Percentiles rank a stretch among this genome's conserved stretches.
Evolutionary conservation across 208 protist species (phyloP).

Genomic region (Naegleria lovaniensis): DNA sequence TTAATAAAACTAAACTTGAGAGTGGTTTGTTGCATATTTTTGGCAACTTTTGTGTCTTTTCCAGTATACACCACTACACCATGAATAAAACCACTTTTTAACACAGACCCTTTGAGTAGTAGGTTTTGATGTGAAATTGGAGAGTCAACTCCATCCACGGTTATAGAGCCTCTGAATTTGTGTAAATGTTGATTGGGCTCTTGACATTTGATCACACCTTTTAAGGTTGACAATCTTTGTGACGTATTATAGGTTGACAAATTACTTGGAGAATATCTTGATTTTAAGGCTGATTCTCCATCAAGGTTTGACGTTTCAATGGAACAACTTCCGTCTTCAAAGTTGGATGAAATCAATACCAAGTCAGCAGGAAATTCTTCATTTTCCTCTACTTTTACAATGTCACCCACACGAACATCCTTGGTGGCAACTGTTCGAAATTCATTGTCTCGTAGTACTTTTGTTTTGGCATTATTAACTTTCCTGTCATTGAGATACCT

Average conservation of each 20-base stretch:
- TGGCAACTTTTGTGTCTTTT: conserved; percentile 48
- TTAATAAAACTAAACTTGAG: conserved; percentile 38
- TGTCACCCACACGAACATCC: conserved; percentile 68
- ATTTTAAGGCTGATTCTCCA: conserved; percentile 24
- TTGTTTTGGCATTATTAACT: conserved; percentile 10
- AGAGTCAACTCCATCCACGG: not conserved
- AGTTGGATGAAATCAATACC: conserved; percentile 53
- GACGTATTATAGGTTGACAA: conserved; percentile 13
- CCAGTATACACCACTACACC: not conserved
- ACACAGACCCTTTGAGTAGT: not conserved
- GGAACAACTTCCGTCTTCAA: not conserved
- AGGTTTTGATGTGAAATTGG: not conserved
- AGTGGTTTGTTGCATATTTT: conserved; percentile 30
- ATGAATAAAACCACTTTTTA: not conserved
- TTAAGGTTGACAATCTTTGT: not conserved
- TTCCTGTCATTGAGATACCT: conserved; percentile 53
- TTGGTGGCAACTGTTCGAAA: not conserved
- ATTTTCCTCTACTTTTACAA: conserved; percentile 59
- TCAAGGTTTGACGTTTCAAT: conserved; percentile 31
- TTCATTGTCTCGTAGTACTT: not conserved
- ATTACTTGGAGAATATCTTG: not conserved
- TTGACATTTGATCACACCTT: not conserved
- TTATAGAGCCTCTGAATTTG: not conserved
- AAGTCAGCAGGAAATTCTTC: conserved; percentile 83
- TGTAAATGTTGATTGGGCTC: not conserved